Percentiles rank a stretch among this genome's conserved stretches.
phyloP scores from a whole-genome alignment of 352 stramenopile species.

The Phytophthora brassicae region DNA sequence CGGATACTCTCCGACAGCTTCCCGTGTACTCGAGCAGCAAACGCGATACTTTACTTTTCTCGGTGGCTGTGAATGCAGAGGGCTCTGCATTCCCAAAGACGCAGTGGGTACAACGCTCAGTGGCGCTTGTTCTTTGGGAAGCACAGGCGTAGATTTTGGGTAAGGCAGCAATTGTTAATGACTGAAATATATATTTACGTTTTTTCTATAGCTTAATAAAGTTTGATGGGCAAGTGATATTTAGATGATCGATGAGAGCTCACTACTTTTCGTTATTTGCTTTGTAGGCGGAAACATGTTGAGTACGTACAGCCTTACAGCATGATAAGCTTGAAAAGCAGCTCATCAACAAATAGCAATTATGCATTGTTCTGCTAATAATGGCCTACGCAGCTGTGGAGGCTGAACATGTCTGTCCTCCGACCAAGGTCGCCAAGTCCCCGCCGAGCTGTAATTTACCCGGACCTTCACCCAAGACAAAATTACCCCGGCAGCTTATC shows the following conservation, averaged over 20 bases:
- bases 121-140: conserved; percentile 84
- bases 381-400: conserved; percentile 6
- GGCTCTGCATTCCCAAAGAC: conserved; percentile 48
- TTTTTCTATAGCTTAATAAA: neutral
- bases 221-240: too few relatives aligned
- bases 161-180: neutral
- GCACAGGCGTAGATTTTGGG: conserved; percentile 34
- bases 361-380: conserved; percentile 24
- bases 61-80: conserved; percentile 69
- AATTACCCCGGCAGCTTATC: conserved; percentile 26
- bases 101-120: conserved; percentile 81
- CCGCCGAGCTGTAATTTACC: conserved; percentile 32
- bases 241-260: too few relatives aligned
- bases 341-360: too few relatives aligned
- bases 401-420: conserved; percentile 29
- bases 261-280: too few relatives aligned
- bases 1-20: conserved; percentile 47
- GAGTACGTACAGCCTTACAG: too few relatives aligned
- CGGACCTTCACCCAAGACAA: conserved; percentile 30
- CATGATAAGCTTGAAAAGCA: too few relatives aligned
- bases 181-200: neutral
- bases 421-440: conserved; percentile 28
- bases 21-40: conserved; percentile 86
- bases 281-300: too few relatives aligned
- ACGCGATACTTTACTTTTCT: conserved; percentile 80